Evolutionary conservation across 129 eudicot genomes (phyloP).

Genomic region (Lactuca sativa): DNA sequence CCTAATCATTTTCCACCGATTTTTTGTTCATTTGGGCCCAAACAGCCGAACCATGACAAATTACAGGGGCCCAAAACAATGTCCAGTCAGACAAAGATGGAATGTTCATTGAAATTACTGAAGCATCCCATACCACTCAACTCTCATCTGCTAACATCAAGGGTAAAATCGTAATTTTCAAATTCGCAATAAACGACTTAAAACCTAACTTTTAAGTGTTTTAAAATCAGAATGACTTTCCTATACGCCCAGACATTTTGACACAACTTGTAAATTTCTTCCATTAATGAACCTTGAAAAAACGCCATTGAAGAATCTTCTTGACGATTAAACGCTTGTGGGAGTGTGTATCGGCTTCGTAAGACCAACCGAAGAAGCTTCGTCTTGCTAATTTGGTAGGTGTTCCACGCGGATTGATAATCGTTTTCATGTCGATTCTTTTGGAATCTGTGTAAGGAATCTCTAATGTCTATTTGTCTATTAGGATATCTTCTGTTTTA

Average conservation of each 20-base stretch:
- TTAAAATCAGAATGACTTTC: constrained; percentile 35
- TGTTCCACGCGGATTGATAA: constrained; percentile 19
- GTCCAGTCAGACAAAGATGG: constrained; percentile 27
- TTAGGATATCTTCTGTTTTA: neutral
- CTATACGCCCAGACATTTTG: constrained; percentile 7
- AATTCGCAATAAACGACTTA: neutral
- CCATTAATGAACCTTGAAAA: constrained; percentile 18
- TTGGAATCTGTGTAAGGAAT: constrained; percentile 23
- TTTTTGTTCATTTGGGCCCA: constrained; percentile 23
- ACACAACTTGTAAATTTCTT: constrained; percentile 12
- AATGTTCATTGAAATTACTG: constrained; percentile 4
- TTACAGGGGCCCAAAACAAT: constrained; percentile 23
- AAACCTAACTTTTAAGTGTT: constrained; percentile 24
- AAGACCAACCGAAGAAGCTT: constrained; percentile 21
- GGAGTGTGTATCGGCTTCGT: constrained; percentile 1
- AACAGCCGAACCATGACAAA: constrained; percentile 26
- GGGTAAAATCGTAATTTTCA: constrained; percentile 15
- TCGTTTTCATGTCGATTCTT: constrained; percentile 14
- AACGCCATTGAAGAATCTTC: constrained; percentile 33
- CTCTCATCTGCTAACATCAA: neutral
- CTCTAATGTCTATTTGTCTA: neutral
- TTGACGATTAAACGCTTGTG: constrained; percentile 7
- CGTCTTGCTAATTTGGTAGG: constrained; percentile 28
- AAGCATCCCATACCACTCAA: constrained; percentile 1
- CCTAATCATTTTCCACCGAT: constrained; percentile 33